Evolutionary conservation across 441 rosid genomes (phyloP).

Genomic region (Pelargonium fulgidum): DNA sequence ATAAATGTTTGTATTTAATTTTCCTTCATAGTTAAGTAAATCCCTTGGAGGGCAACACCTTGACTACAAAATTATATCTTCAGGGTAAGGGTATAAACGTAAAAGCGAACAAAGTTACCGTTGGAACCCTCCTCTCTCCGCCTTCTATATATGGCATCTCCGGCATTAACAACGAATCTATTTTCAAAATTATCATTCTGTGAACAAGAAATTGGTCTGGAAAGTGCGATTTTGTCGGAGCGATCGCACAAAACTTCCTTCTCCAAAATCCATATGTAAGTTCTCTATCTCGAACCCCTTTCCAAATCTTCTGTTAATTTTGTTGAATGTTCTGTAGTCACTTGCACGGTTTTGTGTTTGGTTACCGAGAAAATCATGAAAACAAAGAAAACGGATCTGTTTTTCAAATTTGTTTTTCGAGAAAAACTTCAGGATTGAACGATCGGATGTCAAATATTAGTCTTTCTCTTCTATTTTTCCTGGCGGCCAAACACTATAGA

Average conservation of each 20-base stretch:
- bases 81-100: constrained; percentile 10
- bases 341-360: not conserved
- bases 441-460: not conserved
- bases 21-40: too few relatives aligned
- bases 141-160: not conserved
- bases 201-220: not conserved
- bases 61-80: too few relatives aligned
- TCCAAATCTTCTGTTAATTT: not conserved
- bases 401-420: not conserved
- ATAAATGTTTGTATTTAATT: too few relatives aligned
- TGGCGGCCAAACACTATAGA: too few relatives aligned
- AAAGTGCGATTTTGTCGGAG: not conserved
- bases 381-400: not conserved
- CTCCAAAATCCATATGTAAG: not conserved
- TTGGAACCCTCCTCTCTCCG: not conserved
- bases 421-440: not conserved
- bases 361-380: not conserved
- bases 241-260: not conserved
- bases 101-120: not conserved
- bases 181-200: not conserved
- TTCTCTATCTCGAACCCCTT: not conserved
- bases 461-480: too few relatives aligned
- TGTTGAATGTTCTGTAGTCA: not conserved
- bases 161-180: too few relatives aligned
- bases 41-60: too few relatives aligned